Percentiles rank a stretch among this genome's conserved stretches.
Evolutionary conservation across 1,284 basidiomycete species (phyloP).

Genomic region (Ceratobasidium sp.): DNA sequence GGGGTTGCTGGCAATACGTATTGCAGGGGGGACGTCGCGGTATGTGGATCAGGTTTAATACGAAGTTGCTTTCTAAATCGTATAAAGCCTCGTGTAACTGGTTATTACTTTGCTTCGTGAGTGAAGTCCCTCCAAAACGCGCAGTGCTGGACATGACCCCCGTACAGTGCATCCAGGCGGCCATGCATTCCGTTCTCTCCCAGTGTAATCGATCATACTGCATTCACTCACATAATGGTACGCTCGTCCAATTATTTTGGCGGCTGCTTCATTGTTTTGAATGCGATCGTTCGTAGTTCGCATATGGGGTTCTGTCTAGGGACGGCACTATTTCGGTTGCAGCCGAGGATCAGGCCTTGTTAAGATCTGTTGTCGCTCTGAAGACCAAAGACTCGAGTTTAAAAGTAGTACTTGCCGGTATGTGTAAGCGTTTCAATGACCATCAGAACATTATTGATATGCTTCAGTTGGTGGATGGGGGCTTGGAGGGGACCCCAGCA

Average conservation of each 20-base stretch:
- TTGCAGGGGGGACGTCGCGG: slow-evolving; percentile 18
- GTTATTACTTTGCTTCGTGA: slow-evolving; percentile 36
- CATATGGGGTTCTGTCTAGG: slow-evolving; percentile 22
- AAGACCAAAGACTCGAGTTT: slow-evolving; percentile 12
- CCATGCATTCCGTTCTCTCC: slow-evolving; percentile 31
- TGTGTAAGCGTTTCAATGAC: background rate
- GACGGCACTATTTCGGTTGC: slow-evolving; percentile 38
- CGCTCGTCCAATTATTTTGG: too few species aligned
- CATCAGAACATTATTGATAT: background rate
- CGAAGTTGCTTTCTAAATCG: background rate
- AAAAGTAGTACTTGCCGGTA: slow-evolving; percentile 29
- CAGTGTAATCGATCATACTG: background rate
- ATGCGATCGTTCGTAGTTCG: slow-evolving; percentile 25
- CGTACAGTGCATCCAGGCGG: slow-evolving; percentile 9
- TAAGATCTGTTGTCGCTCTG: slow-evolving; percentile 16
- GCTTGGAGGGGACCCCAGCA: slow-evolving; percentile 31
- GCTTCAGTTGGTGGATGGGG: slow-evolving; percentile 36
- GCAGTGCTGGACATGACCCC: background rate
- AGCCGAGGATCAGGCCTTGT: slow-evolving; percentile 15
- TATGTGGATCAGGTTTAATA: background rate
- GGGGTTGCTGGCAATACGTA: slow-evolving; percentile 31
- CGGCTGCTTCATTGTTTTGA: too few species aligned
- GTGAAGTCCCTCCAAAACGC: background rate
- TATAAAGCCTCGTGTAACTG: slow-evolving; percentile 17
- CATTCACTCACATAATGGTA: slow-evolving; percentile 30